Evolutionary conservation across 257 asterid species (phyloP), one percentile per base, ranked within the genome.

Genomic region (Paulownia fortunei): DNA sequence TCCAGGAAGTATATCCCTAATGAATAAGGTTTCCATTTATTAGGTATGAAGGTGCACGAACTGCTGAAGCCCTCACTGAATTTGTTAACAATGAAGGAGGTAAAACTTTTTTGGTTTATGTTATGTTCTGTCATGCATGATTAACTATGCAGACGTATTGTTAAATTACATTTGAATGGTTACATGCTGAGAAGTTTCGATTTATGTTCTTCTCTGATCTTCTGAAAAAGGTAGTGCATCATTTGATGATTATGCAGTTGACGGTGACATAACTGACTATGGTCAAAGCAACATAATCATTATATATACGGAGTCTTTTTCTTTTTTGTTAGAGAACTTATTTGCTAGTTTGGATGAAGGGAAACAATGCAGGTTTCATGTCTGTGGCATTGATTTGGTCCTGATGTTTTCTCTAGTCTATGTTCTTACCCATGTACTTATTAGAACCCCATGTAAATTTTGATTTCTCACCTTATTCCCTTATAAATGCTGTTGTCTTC

Each of bases 41-140:
- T 74, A 94, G 99, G 86, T 94, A 90, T 70, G 96, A 94, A 87
- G 92, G 97, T 76, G 90, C 89, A 84, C 83, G 99, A 56, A 82
- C 84, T 76, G 89, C 93, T 4, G 99, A 94, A 68, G 92, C 88
- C 81, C 94, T 94, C 87, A 81, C 93, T n/a, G 98, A 87, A 79
- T 94, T 71, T 78, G 88, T 94, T 23, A 94, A 94, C 86, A 82
- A 16, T 11, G 98, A 92, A 88, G 98, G 80, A 87, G 99, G 99
- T 94, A 84, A 61, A 19, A 41, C 78, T 10, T 58, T 58, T 36
- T 63, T 74, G 72, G 63, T 13, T 62, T 52, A 73, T 67, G 64
- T 36, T 55, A 46, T 55, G 19, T 23, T 34, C 16, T 42, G 36
- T 68, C 32, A 1, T 41, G 41, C 63, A 74, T 49, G 44, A 52